Percentiles rank a stretch among this genome's conserved stretches.
These are phyloP conservation scores for Heliamphora pulchella DNA, from an alignment of 179 eudicot species.

Conservation along the genomic window DNA sequence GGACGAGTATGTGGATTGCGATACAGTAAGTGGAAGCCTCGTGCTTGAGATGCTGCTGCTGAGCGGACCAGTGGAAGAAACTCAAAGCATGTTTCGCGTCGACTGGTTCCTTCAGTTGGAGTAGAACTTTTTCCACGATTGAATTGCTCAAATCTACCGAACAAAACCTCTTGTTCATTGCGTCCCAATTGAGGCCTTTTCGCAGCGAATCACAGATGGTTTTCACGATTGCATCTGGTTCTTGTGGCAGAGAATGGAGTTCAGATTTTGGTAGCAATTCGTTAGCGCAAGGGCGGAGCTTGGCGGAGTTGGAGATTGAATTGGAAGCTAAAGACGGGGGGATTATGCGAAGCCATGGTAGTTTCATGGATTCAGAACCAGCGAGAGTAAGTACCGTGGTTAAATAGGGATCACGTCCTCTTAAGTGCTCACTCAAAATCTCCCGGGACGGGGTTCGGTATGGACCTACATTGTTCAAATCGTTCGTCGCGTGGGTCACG, in stretches of 20 bases:
- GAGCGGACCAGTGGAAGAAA: conserved; percentile 83
- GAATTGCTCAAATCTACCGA: conserved; percentile 28
- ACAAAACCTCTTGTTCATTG: conserved; percentile 35
- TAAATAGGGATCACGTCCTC: too few species aligned
- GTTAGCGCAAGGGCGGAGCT: neutral
- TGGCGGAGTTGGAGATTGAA: neutral
- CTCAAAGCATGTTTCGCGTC: conserved; percentile 61
- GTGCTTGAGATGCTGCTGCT: conserved; percentile 33
- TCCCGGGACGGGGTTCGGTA: too few species aligned
- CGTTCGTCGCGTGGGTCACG: too few species aligned
- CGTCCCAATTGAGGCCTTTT: conserved; percentile 56
- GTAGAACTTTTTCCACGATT: conserved; percentile 40
- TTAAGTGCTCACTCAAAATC: too few species aligned
- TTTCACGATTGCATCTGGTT: conserved; percentile 20
- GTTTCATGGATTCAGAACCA: conserved; percentile 1
- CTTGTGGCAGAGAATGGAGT: conserved; percentile 2
- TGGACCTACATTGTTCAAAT: too few species aligned
- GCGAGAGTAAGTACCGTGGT: neutral
- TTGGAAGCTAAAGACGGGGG: conserved; percentile 3
- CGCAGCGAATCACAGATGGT: conserved; percentile 50
- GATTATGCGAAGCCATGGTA: neutral
- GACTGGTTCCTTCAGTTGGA: conserved; percentile 61
- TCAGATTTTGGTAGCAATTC: neutral
- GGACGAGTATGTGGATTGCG: conserved; percentile 47
- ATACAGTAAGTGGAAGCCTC: conserved; percentile 47